These are phyloP conservation scores for Lodderomyces theae DNA, from an alignment of 1,139 yeast genomes.

Conservation along the genomic window DNA sequence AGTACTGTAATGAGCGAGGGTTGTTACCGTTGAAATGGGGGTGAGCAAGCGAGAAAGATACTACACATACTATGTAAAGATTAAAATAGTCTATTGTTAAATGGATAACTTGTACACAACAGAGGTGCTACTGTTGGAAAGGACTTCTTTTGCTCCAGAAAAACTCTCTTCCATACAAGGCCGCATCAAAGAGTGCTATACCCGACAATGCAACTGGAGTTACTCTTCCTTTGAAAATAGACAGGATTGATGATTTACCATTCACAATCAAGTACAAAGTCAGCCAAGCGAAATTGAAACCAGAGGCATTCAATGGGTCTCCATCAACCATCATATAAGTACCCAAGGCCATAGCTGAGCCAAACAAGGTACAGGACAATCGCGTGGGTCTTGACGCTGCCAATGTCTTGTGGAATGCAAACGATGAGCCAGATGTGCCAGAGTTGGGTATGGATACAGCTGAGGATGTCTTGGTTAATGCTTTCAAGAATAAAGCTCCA, in stretches of 20 bases:
- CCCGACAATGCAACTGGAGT: constrained; percentile 63
- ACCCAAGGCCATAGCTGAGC: constrained; percentile 72
- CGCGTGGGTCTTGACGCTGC: constrained; percentile 32
- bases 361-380: constrained; percentile 49
- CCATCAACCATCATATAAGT: constrained; percentile 81
- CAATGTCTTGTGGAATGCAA: constrained; percentile 9
- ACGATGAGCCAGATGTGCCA: constrained; percentile 10
- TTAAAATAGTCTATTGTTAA: too few species aligned
- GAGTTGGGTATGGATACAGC: constrained; percentile 6
- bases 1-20: constrained; percentile 47
- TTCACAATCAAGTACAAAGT: constrained; percentile 72
- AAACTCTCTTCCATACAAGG: constrained; percentile 68
- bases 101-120: not conserved
- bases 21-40: constrained; percentile 74
- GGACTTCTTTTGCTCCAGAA: constrained; percentile 33
- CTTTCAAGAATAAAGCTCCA: constrained; percentile 13
- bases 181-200: constrained; percentile 61
- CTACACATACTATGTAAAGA: too few species aligned
- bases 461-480: constrained; percentile 3
- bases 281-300: constrained; percentile 88
- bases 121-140: constrained; percentile 1
- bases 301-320: constrained; percentile 80
- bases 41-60: too few species aligned
- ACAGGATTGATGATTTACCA: constrained; percentile 56
- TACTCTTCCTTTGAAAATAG: constrained; percentile 35